Evolutionary conservation across 1,139 yeast species (phyloP).

Genomic region (Hyphopichia burtonii): DNA sequence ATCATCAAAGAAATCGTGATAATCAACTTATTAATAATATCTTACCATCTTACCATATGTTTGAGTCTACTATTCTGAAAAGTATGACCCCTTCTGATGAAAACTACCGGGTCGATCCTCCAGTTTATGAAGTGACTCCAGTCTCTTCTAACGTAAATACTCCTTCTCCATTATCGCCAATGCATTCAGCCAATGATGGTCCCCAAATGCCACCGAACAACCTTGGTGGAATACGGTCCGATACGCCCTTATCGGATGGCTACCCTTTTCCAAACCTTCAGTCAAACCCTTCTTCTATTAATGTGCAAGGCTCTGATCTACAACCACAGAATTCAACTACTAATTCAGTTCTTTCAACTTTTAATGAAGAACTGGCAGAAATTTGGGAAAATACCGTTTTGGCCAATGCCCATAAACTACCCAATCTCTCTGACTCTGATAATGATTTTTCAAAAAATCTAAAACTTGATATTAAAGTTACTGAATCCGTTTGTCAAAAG

Average conservation of each 20-base stretch:
- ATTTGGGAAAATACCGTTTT: conserved; percentile 46
- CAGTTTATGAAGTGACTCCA: conserved; percentile 41
- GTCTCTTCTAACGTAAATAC: conserved; percentile 20
- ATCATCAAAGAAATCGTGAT: conserved; percentile 9
- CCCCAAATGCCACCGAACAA: neutral
- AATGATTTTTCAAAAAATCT: conserved; percentile 26
- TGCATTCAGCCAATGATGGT: neutral
- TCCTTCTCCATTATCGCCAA: conserved; percentile 17
- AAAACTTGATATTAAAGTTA: conserved; percentile 32
- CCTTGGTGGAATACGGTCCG: neutral
- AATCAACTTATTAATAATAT: conserved; percentile 40
- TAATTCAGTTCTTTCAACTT: conserved; percentile 5
- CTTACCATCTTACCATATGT: conserved; percentile 49
- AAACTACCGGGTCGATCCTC: conserved; percentile 43
- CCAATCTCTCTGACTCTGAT: conserved; percentile 30
- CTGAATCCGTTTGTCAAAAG: conserved; percentile 43
- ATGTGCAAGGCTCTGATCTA: neutral
- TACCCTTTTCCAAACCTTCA: neutral
- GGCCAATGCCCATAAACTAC: conserved; percentile 43
- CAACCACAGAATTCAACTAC: neutral
- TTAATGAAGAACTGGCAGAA: conserved; percentile 29
- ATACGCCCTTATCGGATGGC: neutral
- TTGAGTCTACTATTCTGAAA: conserved; percentile 43
- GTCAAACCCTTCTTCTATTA: neutral
- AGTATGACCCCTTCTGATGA: conserved; percentile 39